Evolutionary conservation across 306 rosid genomes (phyloP).

Genomic region (Prunus dulcis): DNA sequence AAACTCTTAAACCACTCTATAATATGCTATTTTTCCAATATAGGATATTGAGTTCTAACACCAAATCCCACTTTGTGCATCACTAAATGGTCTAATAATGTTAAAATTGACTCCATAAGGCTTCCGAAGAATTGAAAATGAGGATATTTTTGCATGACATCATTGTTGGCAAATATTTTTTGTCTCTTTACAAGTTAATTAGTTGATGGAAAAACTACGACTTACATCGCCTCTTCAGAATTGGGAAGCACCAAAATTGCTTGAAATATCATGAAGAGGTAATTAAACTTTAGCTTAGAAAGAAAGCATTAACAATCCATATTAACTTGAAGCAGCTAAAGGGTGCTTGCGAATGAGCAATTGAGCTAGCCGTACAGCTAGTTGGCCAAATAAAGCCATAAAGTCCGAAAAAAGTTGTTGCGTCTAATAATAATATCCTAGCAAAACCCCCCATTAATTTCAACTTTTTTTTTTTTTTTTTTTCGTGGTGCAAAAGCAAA

Average conservation of each 20-base stretch:
- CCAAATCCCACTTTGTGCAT: too few species aligned
- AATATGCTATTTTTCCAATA: too few species aligned
- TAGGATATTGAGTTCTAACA: too few species aligned
- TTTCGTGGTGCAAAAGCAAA: background rate
- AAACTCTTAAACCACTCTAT: too few species aligned
- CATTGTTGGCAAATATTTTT: background rate
- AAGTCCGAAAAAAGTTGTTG: slow-evolving; percentile 13
- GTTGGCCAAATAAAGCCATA: background rate
- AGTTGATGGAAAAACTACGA: background rate
- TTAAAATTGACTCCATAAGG: too few species aligned
- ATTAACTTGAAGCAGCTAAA: background rate
- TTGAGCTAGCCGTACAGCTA: background rate
- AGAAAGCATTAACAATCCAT: background rate
- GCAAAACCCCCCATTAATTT: background rate
- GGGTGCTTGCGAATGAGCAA: background rate
- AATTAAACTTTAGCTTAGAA: background rate
- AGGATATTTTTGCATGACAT: background rate
- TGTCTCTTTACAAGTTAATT: background rate
- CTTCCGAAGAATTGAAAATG: background rate
- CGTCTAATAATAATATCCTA: slow-evolving; percentile 3
- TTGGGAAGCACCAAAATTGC: background rate
- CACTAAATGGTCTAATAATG: too few species aligned
- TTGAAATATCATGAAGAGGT: background rate
- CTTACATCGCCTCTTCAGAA: background rate
- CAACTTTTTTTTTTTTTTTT: background rate